Conservation (phyloP, 805 yeast genomes). For the Candida tammaniensis region DNA sequence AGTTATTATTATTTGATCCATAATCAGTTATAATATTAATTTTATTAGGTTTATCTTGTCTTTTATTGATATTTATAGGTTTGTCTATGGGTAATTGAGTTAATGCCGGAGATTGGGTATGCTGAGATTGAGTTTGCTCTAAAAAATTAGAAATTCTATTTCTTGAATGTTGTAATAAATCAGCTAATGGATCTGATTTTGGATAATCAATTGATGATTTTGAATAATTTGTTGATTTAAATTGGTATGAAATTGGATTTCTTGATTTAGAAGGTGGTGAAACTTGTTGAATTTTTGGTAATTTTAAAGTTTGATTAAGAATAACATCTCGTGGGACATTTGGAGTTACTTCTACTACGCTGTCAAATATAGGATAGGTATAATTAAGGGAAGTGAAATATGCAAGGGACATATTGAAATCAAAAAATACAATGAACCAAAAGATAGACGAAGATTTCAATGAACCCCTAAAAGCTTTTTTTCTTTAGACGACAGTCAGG, state of each 20-base stretch:
- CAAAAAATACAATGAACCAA: too few species aligned
- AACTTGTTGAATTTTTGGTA: slow-evolving; percentile 9
- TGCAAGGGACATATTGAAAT: too few species aligned
- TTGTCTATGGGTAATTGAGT: not conserved
- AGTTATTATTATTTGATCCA: slow-evolving; percentile 11
- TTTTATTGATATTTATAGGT: slow-evolving; percentile 1
- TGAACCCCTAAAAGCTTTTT: too few species aligned
- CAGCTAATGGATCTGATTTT: slow-evolving; percentile 7
- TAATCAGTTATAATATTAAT: slow-evolving; percentile 3
- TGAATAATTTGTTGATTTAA: not conserved
- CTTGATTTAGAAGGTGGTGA: not conserved
- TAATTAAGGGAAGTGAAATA: slow-evolving; percentile 13
- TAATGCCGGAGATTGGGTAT: slow-evolving; percentile 1
- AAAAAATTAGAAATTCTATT: not conserved
- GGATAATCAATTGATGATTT: too few species aligned
- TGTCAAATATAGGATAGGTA: slow-evolving; percentile 13
- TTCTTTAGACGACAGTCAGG: too few species aligned
- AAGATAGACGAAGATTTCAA: too few species aligned
- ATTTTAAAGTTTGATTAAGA: slow-evolving; percentile 17
- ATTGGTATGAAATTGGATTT: not conserved
- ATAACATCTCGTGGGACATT: slow-evolving; percentile 15
- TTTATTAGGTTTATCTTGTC: slow-evolving; percentile 5
- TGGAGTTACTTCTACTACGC: slow-evolving; percentile 8
- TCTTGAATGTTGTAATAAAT: slow-evolving; percentile 6
- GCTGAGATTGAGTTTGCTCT: slow-evolving; percentile 1